Percentiles rank a stretch among this genome's conserved stretches.
Conservation (phyloP, 73 alveolate genomes). For the Tetrahymena malaccensis region DNA sequence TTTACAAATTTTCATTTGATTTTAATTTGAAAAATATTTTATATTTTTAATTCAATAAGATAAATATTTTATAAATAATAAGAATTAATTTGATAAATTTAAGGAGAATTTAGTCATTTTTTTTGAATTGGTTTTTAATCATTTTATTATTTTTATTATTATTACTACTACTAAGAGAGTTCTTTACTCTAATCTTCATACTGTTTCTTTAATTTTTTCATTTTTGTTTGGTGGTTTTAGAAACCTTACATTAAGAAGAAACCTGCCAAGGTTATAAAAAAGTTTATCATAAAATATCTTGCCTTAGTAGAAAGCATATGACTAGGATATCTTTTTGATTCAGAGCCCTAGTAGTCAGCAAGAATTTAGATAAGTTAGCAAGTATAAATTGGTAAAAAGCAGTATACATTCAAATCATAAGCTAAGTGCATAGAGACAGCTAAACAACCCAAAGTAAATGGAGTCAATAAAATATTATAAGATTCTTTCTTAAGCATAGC, state of each 20-base stretch:
- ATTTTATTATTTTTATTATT: not conserved
- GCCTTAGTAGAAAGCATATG: not conserved
- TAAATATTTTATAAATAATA: too few relatives aligned
- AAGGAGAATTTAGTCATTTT: too few relatives aligned
- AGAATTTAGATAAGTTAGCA: not conserved
- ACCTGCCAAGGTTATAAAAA: not conserved
- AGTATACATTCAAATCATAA: not conserved
- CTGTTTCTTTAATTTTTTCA: not conserved
- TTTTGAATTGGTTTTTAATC: too few relatives aligned
- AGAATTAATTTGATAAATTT: too few relatives aligned
- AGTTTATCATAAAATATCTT: not conserved
- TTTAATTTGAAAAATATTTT: too few relatives aligned
- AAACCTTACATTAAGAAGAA: not conserved
- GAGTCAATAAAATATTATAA: not conserved
- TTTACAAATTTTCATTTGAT: too few relatives aligned
- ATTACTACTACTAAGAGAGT: not conserved
- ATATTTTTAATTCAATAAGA: too few relatives aligned
- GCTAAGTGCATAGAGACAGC: not conserved
- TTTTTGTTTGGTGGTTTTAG: not conserved
- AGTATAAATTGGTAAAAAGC: not conserved
- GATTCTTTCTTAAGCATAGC: not conserved
- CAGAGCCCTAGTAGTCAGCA: not conserved
- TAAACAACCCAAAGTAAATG: not conserved
- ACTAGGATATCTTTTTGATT: not conserved
- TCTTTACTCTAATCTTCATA: not conserved